Evolutionary conservation across 78 protist genomes (phyloP).

Genomic region (Dictyostelium firmibasis): DNA sequence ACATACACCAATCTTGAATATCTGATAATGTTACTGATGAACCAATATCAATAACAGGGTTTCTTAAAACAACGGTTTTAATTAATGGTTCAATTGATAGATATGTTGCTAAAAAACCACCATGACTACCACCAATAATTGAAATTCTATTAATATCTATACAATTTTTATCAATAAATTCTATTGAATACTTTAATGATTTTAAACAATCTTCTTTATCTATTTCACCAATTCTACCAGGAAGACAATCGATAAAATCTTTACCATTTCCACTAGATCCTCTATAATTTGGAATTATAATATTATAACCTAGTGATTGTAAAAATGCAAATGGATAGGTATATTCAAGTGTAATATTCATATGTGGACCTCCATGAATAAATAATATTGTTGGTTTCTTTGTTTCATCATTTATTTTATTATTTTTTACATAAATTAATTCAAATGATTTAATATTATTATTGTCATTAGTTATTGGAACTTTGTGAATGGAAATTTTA

Average conservation of each 20-base stretch:
- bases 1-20: slow-evolving; percentile 77
- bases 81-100: not conserved
- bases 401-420: not conserved
- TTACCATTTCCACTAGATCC: slow-evolving; percentile 75
- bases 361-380: slow-evolving; percentile 77
- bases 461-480: not conserved
- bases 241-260: slow-evolving; percentile 25
- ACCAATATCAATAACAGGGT: slow-evolving; percentile 66
- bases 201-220: slow-evolving; percentile 35
- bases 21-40: slow-evolving; percentile 13
- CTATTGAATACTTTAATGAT: not conserved
- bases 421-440: not conserved
- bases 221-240: slow-evolving; percentile 3
- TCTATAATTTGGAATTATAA: slow-evolving; percentile 35
- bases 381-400: slow-evolving; percentile 2
- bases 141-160: not conserved
- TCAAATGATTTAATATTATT: not conserved
- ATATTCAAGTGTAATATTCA: not conserved
- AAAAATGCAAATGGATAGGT: not conserved
- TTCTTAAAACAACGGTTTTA: slow-evolving; percentile 42
- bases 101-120: slow-evolving; percentile 60
- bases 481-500: not conserved
- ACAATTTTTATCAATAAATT: not conserved
- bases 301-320: slow-evolving; percentile 34
- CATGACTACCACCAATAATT: slow-evolving; percentile 61